phyloP scores from a whole-genome alignment of 345 rosid genomes.

The Euclidium syriacum region DNA sequence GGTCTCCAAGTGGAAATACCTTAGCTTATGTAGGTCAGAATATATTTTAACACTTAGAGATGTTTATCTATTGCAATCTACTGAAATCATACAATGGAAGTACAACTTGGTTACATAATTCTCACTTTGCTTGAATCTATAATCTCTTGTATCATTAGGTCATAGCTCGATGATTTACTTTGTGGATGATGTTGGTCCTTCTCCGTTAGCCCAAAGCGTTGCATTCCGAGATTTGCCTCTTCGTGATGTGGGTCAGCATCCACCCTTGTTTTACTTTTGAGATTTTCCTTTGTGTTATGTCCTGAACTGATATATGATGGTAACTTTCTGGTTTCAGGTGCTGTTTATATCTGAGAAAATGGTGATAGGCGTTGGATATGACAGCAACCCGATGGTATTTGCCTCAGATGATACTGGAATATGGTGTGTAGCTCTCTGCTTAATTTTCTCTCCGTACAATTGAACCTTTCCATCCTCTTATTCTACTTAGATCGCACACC shows the following conservation, averaged over 20 bases:
- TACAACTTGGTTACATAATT: constrained; percentile 3
- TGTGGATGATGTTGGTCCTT: constrained; percentile 96
- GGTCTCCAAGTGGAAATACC: constrained; percentile 99
- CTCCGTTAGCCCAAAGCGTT: constrained; percentile 91
- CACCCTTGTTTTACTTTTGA: constrained; percentile 44
- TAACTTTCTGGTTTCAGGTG: constrained; percentile 44
- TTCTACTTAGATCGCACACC: background rate
- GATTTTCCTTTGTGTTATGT: constrained; percentile 15
- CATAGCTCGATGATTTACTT: constrained; percentile 96
- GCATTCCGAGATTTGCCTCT: constrained; percentile 94
- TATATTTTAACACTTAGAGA: constrained; percentile 21
- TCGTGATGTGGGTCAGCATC: constrained; percentile 99
- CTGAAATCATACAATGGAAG: background rate
- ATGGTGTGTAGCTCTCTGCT: constrained; percentile 48
- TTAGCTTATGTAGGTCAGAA: constrained; percentile 94
- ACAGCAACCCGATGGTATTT: constrained; percentile 92
- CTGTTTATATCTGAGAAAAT: constrained; percentile 87
- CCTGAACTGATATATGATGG: constrained; percentile 22
- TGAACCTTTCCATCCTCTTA: background rate
- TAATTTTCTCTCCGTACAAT: background rate
- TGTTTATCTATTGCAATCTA: background rate
- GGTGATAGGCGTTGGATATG: constrained; percentile 92
- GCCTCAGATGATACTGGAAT: constrained; percentile 95
- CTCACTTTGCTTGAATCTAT: constrained; percentile 24
- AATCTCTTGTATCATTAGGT: constrained; percentile 48